These are phyloP conservation scores for Peniophora sp. DNA, from an alignment of 1,284 basidiomycete genomes.

Conservation along the genomic window DNA sequence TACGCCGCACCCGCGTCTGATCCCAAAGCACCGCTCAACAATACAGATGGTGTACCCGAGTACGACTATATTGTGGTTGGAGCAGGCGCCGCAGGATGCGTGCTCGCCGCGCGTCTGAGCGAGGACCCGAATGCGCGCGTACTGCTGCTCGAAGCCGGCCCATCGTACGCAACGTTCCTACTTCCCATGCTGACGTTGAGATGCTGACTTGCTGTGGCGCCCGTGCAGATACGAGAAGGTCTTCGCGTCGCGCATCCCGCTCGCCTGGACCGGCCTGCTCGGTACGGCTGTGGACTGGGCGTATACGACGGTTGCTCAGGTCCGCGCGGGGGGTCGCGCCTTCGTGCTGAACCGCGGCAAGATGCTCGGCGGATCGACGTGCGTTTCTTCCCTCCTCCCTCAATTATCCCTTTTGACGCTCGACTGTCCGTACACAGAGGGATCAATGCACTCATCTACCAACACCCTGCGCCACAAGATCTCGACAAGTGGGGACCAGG, in stretches of 20 bases:
- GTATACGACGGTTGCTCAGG: not conserved
- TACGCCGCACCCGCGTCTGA: too few species aligned
- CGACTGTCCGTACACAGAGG: not conserved
- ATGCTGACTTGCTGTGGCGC: not conserved
- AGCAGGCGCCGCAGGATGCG: constrained; percentile 7
- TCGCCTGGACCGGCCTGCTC: not conserved
- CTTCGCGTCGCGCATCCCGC: not conserved
- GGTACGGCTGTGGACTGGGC: not conserved
- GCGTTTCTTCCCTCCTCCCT: not conserved
- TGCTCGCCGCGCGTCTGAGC: constrained; percentile 5
- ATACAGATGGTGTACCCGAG: not conserved
- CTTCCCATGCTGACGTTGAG: not conserved
- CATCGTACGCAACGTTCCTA: not conserved
- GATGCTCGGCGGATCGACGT: not conserved
- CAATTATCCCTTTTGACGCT: not conserved
- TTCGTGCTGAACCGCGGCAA: not conserved
- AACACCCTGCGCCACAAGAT: not conserved
- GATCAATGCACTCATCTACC: not conserved
- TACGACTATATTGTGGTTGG: constrained; percentile 1
- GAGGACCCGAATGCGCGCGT: constrained; percentile 1
- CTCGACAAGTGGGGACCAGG: not conserved
- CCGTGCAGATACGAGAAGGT: not conserved
- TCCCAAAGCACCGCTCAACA: too few species aligned
- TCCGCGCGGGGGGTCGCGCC: not conserved
- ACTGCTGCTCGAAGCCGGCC: not conserved